Evolutionary conservation across 352 stramenopile species (phyloP).

Genomic region (Globisporangium yorkense): DNA sequence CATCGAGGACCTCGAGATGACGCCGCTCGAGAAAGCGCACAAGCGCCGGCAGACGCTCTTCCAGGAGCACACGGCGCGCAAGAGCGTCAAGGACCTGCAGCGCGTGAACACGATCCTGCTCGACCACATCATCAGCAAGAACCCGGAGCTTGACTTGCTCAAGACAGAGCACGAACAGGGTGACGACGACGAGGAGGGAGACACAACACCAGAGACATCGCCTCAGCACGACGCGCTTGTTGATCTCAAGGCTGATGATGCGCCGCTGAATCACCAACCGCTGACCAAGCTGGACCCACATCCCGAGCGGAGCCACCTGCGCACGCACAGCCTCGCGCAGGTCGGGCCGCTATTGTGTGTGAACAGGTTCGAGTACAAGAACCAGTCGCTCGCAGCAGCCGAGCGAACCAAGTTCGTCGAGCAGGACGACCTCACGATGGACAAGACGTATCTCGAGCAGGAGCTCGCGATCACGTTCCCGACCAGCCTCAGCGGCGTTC

Average conservation of each 20-base stretch:
- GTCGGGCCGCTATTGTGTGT: constrained; percentile 28
- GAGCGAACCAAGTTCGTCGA: constrained; percentile 28
- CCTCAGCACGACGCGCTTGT: no score
- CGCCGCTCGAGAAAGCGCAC: constrained; percentile 31
- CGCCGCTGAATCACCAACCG: constrained; percentile 1
- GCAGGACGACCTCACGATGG: constrained; percentile 42
- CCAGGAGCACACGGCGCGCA: constrained; percentile 40
- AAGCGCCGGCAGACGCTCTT: constrained; percentile 37
- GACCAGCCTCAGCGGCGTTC: constrained; percentile 11
- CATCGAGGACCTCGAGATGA: constrained; percentile 42
- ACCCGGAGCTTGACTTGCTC: constrained; percentile 40
- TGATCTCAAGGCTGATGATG: constrained; percentile 1
- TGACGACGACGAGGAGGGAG: not conserved
- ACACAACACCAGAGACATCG: no score
- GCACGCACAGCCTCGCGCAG: constrained; percentile 47
- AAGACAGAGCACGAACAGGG: constrained; percentile 17
- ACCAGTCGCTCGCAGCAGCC: not conserved
- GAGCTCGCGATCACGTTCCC: constrained; percentile 42
- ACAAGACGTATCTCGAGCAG: constrained; percentile 52
- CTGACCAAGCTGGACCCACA: no score
- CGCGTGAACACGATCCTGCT: constrained; percentile 49
- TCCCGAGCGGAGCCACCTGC: constrained; percentile 2
- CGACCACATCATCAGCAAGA: constrained; percentile 65
- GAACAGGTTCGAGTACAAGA: constrained; percentile 26
- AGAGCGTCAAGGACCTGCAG: constrained; percentile 36